A percentile compares a stretch with the other conserved stretches of the same genome.
These are phyloP conservation scores for Thecaphora frezii DNA, from an alignment of 1,284 basidiomycete species.

Conservation along the genomic window DNA sequence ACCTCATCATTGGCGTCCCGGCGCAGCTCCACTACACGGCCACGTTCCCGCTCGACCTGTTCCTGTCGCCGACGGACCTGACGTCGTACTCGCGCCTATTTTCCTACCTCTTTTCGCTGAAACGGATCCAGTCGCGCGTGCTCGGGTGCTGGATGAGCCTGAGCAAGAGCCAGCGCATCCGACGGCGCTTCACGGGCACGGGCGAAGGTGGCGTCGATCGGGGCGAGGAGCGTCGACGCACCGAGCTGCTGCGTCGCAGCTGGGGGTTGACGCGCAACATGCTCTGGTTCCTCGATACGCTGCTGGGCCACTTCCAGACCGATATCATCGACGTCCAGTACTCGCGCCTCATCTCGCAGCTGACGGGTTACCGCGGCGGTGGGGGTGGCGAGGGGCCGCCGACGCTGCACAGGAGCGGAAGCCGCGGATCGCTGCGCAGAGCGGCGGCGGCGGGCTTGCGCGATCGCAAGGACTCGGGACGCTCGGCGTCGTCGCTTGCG, in stretches of 20 bases:
- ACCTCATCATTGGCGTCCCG: slow-evolving; percentile 32
- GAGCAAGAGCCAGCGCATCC: slow-evolving; percentile 76
- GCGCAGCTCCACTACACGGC: slow-evolving; percentile 40
- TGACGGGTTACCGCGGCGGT: slow-evolving; percentile 52
- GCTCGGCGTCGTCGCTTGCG: not conserved
- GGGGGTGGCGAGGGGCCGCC: too few species aligned
- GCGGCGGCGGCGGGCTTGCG: too few species aligned
- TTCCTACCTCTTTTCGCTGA: slow-evolving; percentile 77
- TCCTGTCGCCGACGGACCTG: slow-evolving; percentile 75
- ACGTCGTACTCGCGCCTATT: slow-evolving; percentile 75
- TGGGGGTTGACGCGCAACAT: slow-evolving; percentile 84
- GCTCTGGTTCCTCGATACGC: slow-evolving; percentile 84
- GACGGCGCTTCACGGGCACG: slow-evolving; percentile 79
- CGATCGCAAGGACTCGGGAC: not conserved
- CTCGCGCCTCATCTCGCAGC: slow-evolving; percentile 67
- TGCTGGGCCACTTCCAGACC: slow-evolving; percentile 70
- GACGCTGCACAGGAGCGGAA: not conserved
- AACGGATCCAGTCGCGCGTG: slow-evolving; percentile 77
- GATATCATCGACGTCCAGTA: slow-evolving; percentile 87
- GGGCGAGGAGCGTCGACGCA: slow-evolving; percentile 66
- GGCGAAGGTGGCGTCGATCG: slow-evolving; percentile 76
- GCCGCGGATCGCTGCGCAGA: not conserved
- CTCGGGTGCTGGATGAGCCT: slow-evolving; percentile 79
- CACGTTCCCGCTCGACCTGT: slow-evolving; percentile 81
- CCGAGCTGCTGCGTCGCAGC: slow-evolving; percentile 70